Percentiles rank a stretch among this genome's conserved stretches.
Conservation (phyloP, 495 filamentous ascomycete genomes). For the Lindgomyces ingoldianus region DNA sequence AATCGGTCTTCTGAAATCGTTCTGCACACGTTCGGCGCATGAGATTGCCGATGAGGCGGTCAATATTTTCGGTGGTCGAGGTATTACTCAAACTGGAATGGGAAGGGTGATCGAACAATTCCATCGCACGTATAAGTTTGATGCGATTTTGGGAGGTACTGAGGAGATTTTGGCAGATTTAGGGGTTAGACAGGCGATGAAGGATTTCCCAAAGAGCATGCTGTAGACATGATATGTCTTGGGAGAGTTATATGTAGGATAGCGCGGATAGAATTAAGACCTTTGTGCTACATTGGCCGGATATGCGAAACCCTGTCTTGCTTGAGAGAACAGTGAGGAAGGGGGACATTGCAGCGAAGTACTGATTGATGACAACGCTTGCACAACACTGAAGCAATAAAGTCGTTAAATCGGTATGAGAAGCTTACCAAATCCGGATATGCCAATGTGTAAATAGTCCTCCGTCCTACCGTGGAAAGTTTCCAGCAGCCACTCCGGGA, state of each 20-base stretch:
- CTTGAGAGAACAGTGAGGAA: too few relatives aligned
- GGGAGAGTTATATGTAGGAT: not conserved
- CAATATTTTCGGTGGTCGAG: conserved; percentile 85
- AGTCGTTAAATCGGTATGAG: too few relatives aligned
- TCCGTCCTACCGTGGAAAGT: not conserved
- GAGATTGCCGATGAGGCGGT: conserved; percentile 81
- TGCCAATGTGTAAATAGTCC: not conserved
- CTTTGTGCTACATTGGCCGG: not conserved
- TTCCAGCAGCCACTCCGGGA: too few relatives aligned
- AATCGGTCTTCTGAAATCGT: conserved; percentile 81
- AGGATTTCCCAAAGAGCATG: conserved; percentile 80
- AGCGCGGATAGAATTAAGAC: not conserved
- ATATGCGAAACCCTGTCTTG: too few relatives aligned
- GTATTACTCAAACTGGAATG: conserved; percentile 80
- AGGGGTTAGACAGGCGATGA: conserved; percentile 79
- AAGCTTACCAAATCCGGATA: not conserved
- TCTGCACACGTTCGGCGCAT: conserved; percentile 71
- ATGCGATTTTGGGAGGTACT: conserved; percentile 80
- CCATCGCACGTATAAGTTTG: conserved; percentile 84
- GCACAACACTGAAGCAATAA: too few relatives aligned
- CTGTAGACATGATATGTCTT: not conserved
- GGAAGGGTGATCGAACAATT: conserved; percentile 79
- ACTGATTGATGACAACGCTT: too few relatives aligned
- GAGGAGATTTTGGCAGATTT: conserved; percentile 84
- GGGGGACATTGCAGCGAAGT: too few relatives aligned